phyloP scores from a whole-genome alignment of 1,284 basidiomycete species.

The Leccinum colubrinum region DNA sequence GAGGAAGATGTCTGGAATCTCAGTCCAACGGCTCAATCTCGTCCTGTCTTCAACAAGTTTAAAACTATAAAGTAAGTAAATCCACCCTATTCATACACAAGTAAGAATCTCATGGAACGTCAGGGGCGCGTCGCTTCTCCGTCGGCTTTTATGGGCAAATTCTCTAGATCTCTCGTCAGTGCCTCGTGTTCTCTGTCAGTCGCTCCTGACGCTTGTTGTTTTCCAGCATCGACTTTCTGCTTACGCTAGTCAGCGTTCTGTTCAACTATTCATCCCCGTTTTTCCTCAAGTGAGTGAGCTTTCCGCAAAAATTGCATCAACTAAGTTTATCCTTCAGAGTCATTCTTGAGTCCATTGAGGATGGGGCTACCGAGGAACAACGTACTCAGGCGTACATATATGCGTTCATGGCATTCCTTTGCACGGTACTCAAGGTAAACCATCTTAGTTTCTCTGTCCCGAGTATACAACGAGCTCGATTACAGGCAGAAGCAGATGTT shows the following conservation, averaged over 20 bases:
- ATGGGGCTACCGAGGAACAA: slow-evolving; percentile 35
- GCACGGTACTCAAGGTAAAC: slow-evolving; percentile 45
- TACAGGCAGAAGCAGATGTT: slow-evolving; percentile 55
- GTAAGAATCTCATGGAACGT: neutral
- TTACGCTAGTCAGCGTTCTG: slow-evolving; percentile 56
- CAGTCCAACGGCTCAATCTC: slow-evolving; percentile 52
- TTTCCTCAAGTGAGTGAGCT: slow-evolving; percentile 38
- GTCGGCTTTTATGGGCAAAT: slow-evolving; percentile 66
- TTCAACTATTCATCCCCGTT: slow-evolving; percentile 58
- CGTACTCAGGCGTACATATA: slow-evolving; percentile 62
- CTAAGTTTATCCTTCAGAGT: slow-evolving; percentile 20
- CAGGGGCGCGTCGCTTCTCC: slow-evolving; percentile 56
- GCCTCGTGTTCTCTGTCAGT: neutral
- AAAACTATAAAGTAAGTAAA: slow-evolving; percentile 31
- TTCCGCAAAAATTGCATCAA: neutral
- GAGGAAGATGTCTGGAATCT: slow-evolving; percentile 60
- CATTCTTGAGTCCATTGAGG: slow-evolving; percentile 34
- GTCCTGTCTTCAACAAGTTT: slow-evolving; percentile 51
- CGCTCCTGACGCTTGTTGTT: neutral
- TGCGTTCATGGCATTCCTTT: slow-evolving; percentile 54
- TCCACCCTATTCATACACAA: slow-evolving; percentile 14
- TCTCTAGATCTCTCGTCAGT: slow-evolving; percentile 64
- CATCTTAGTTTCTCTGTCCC: neutral
- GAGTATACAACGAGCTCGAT: neutral
- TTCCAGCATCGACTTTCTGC: slow-evolving; percentile 55